Evolutionary conservation across 139 green algal species (phyloP).

Genomic region (Asterochloris erici): DNA sequence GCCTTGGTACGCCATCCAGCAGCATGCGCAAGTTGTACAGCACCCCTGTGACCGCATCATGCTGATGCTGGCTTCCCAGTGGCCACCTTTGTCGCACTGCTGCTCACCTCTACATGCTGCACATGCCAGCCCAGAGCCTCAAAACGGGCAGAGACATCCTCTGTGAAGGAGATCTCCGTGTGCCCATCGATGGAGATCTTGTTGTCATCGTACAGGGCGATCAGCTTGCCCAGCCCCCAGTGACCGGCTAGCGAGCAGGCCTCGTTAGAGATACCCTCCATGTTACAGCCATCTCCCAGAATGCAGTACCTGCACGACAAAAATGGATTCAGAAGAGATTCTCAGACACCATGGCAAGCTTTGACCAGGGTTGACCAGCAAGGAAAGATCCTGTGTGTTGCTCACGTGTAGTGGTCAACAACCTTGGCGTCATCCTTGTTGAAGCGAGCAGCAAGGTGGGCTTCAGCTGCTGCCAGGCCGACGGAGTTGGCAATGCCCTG

Average conservation of each 20-base stretch:
- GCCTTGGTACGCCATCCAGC: too few species aligned
- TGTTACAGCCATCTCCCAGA: conserved; percentile 97
- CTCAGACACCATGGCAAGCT: too few species aligned
- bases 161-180: conserved; percentile 99
- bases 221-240: conserved; percentile 99
- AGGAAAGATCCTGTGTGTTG: neutral
- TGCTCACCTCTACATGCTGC: conserved; percentile 49
- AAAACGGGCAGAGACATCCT: conserved; percentile 93
- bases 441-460: conserved; percentile 95
- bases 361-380: too few species aligned
- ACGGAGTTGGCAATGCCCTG: conserved; percentile 97
- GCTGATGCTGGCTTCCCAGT: too few species aligned
- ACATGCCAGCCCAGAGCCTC: conserved; percentile 91
- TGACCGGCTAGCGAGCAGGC: conserved; percentile 94
- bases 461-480: conserved; percentile 90
- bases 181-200: conserved; percentile 98
- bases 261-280: conserved; percentile 99
- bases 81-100: neutral
- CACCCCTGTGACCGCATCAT: too few species aligned
- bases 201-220: conserved; percentile 99
- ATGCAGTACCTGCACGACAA: conserved; percentile 83
- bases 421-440: conserved; percentile 93
- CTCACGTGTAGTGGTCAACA: conserved; percentile 99
- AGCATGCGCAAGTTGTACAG: too few species aligned
- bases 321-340: neutral